phyloP scores from a whole-genome alignment of 768 basidiomycete species.

The Lentinula edodes region DNA sequence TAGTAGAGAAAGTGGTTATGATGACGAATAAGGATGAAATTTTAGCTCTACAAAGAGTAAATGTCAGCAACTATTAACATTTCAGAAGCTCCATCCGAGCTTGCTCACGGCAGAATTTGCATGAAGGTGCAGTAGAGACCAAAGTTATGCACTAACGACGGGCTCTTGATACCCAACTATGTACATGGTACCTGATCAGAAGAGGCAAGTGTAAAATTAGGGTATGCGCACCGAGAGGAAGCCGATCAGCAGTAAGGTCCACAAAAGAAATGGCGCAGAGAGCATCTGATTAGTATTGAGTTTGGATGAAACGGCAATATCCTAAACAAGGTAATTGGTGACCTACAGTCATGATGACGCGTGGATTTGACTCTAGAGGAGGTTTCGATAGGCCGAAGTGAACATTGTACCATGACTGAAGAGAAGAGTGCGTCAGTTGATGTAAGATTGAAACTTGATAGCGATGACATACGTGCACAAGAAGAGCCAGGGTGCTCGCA shows the following conservation, averaged over 20 bases:
- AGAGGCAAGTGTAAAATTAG: background rate
- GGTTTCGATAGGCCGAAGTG: constrained; percentile 8
- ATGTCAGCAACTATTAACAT: background rate
- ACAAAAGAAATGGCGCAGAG: constrained; percentile 4
- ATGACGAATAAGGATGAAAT: constrained; percentile 10
- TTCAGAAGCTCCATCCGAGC: background rate
- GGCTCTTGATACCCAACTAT: constrained; percentile 4
- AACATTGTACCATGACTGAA: constrained; percentile 11
- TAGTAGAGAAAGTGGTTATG: constrained; percentile 4
- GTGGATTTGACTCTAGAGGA: constrained; percentile 7
- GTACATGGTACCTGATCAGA: background rate
- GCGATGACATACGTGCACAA: constrained; percentile 4
- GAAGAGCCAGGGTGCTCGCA: constrained; percentile 6
- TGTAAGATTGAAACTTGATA: background rate
- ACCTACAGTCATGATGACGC: background rate
- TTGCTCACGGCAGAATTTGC: constrained; percentile 4
- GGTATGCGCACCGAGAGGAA: constrained; percentile 2
- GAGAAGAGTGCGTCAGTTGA: background rate
- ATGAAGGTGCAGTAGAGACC: constrained; percentile 7
- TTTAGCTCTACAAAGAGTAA: background rate
- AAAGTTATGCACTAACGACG: constrained; percentile 1
- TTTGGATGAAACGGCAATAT: background rate
- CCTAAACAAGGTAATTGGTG: background rate
- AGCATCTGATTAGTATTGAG: background rate
- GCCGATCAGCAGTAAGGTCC: constrained; percentile 1